Evolutionary conservation across 495 filamentous ascomycete species (phyloP), one percentile per base, ranked within the genome.

Genomic region (Aspergillus sclerotiicarbonarius): DNA sequence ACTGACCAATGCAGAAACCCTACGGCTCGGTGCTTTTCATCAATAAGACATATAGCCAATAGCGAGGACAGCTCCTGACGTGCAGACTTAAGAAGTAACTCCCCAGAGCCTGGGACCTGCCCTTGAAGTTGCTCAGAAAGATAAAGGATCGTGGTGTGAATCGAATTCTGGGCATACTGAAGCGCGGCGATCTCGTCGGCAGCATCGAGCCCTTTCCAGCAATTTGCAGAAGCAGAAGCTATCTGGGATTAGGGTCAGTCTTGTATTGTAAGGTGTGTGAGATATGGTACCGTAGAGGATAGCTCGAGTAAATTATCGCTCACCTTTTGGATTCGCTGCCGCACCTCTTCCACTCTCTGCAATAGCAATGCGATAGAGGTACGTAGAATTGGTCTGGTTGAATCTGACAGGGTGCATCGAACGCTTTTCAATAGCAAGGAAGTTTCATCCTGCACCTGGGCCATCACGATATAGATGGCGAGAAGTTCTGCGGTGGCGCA

Each of bases 141-240:
- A 31, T 65, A 60, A 6, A 63, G 57, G 13, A 65, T 56, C 25
- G 45, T 54, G 6, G 65, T 68, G 32, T 56, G 59, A 31, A 65
- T 49, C 12, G 62, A 68, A 39, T 68, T 60, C 41, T 63, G 58
- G 49, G 62, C 62, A 41, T 63, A 68, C 19, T 62, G 44, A 15
- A 68, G 56, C 8, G 65, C 56, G 2, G 62, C 56, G 21, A 68
- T 56, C 55, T 68, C 65, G 31, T 52, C 59, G 8, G 45, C 32
- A 1, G 25, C 21, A 31, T 68, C 62, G 6, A 68, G 52, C 6
- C 62, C 62, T 56, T 54, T 65, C 65, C 65, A 68, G 29, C 65
- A 68, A 13, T 43, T 25, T 0, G 31, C 18, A 4, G 58, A 65
- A 46, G 54, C 51, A 4, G 57, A 25, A 30, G 56, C 37, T 2